Evolutionary conservation across 1,284 basidiomycete species (phyloP).

Genomic region (Kalmanozyma brasiliensis): DNA sequence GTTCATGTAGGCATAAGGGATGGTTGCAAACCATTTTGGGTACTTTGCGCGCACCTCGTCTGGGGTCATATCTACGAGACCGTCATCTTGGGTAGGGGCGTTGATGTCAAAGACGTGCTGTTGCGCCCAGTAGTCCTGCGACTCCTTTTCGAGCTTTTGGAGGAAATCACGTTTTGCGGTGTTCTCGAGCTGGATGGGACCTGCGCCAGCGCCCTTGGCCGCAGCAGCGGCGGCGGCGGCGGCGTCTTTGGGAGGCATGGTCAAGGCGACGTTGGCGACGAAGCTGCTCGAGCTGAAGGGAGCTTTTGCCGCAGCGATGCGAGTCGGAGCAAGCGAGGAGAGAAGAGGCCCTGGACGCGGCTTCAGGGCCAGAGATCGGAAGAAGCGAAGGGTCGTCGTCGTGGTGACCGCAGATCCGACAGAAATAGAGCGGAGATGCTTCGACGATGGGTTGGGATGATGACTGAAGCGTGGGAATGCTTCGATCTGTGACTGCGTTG

Average conservation of each 20-base stretch:
- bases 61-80: conserved; percentile 54
- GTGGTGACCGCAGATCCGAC: conserved; percentile 21
- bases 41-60: conserved; percentile 73
- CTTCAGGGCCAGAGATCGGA: conserved; percentile 48
- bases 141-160: conserved; percentile 82
- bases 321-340: not conserved
- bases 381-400: conserved; percentile 37
- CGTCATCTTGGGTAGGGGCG: conserved; percentile 73
- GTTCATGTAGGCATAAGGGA: conserved; percentile 91
- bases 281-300: conserved; percentile 1
- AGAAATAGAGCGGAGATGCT: not conserved
- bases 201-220: conserved; percentile 35
- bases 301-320: not conserved
- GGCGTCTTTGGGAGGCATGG: conserved; percentile 55
- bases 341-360: conserved; percentile 30
- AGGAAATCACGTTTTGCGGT: conserved; percentile 92
- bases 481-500: conserved; percentile 13
- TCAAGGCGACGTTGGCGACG: conserved; percentile 6
- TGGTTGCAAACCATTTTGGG: conserved; percentile 97
- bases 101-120: conserved; percentile 79
- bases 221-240: conserved; percentile 16
- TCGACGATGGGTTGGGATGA: not conserved
- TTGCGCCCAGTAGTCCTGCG: conserved; percentile 81
- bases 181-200: conserved; percentile 68
- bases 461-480: conserved; percentile 9